Evolutionary conservation across 1,284 basidiomycete species (phyloP).

Genomic region (Trichosporon asahii): DNA sequence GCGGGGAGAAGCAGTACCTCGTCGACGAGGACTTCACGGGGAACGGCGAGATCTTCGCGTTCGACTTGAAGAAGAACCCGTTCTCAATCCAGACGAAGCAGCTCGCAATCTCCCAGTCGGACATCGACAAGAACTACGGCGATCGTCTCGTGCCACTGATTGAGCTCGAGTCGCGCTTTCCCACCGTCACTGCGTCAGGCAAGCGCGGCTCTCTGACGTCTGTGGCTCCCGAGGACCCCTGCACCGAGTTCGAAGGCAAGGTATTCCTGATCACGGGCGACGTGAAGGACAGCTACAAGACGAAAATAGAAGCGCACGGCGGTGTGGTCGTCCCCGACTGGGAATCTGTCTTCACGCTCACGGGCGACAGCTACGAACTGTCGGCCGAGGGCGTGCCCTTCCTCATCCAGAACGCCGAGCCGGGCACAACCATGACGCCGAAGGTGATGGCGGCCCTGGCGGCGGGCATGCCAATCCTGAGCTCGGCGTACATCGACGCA

Average conservation of each 20-base stretch:
- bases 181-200: background rate
- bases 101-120: slow-evolving; percentile 7
- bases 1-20: background rate
- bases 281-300: slow-evolving; percentile 39
- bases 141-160: slow-evolving; percentile 13
- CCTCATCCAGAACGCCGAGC: slow-evolving; percentile 67
- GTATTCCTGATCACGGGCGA: slow-evolving; percentile 25
- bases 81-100: background rate
- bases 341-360: slow-evolving; percentile 58
- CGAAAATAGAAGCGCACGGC: slow-evolving; percentile 58
- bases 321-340: slow-evolving; percentile 65
- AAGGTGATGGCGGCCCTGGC: slow-evolving; percentile 79
- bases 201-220: background rate
- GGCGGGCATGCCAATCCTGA: slow-evolving; percentile 79
- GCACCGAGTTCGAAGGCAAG: slow-evolving; percentile 16
- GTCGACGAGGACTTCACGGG: slow-evolving; percentile 14
- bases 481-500: slow-evolving; percentile 60
- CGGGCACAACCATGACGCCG: slow-evolving; percentile 59
- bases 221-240: background rate
- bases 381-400: slow-evolving; percentile 49
- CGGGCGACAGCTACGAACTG: slow-evolving; percentile 10
- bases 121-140: slow-evolving; percentile 12
- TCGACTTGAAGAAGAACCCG: slow-evolving; percentile 1
- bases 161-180: background rate
- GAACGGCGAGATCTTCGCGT: background rate